A percentile compares a stretch with the other conserved stretches of the same genome.
Conservation (phyloP, 192 early-diverging fungal genomes). For the Endogone sp. region DNA sequence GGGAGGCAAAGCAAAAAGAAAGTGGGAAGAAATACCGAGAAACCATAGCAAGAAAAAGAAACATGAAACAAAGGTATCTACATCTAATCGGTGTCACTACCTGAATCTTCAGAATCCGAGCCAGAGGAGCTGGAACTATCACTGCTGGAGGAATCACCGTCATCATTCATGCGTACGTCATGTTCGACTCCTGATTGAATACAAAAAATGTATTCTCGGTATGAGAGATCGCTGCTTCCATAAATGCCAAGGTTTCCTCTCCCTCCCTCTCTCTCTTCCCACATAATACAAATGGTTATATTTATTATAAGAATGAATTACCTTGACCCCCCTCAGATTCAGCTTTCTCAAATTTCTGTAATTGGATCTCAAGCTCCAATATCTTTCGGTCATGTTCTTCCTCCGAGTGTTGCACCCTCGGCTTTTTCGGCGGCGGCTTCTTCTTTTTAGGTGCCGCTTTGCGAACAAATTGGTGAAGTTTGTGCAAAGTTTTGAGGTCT, state of each 20-base stretch:
- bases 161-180: neutral
- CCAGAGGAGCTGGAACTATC: constrained; percentile 54
- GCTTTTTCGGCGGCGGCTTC: constrained; percentile 40
- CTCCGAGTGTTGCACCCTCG: constrained; percentile 34
- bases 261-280: no score
- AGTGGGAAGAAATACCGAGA: neutral
- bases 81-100: constrained; percentile 70
- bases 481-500: constrained; percentile 75
- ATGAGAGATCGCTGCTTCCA: no score
- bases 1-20: neutral
- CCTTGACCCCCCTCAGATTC: constrained; percentile 20
- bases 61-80: constrained; percentile 12
- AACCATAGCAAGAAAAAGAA: constrained; percentile 7
- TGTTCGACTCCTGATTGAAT: constrained; percentile 1
- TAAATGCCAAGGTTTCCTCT: no score
- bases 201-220: no score
- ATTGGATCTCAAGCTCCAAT: constrained; percentile 33
- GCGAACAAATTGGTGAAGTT: constrained; percentile 83
- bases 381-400: constrained; percentile 46
- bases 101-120: constrained; percentile 83
- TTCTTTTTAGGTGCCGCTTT: constrained; percentile 39
- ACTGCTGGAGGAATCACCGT: constrained; percentile 45
- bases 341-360: constrained; percentile 42
- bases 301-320: no score
- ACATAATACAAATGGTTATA: no score